Evolutionary conservation across 805 yeast species (phyloP), one percentile per base, ranked within the genome.

Genomic region (Candida broadrunensis): DNA sequence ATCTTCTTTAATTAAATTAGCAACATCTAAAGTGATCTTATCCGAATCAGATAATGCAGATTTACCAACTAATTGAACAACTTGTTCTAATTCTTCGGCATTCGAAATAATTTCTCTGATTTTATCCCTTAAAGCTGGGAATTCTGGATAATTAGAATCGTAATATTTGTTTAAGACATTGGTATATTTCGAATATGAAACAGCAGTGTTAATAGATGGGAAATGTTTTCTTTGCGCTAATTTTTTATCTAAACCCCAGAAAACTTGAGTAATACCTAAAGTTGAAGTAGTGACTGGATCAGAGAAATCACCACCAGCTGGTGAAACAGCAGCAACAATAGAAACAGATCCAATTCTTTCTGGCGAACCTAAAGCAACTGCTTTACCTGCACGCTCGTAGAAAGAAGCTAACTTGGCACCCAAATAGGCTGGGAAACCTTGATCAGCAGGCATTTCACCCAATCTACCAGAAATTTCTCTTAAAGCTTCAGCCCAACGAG

Each of bases 361-460:
- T 49, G 99, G 99, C 44, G 95, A 88, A 60, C 99, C 99, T 45
- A 93, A 77, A 2, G 96, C 91, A 56, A 83, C 76, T 34, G 96
- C 95, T 65, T 85, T 88, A 73, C 99, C 99, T 35, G 99, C 99
- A 76, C 99, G 88, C 75, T 93, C 99, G 71, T 93, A 93, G 81
- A 93, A 93, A 42, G 98, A 91, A 43, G 99, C 98, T 58, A 93
- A 80, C 66, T 93, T 93, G 39, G 99, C 97, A 75, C 99, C 99
- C 66, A 93, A 78, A 67, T 93, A 93, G 38, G 99, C 99, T 47
- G 99, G 99, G 93, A 90, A 93, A 77, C 99, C 99, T 77, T 95
- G 99, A 73, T 93, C 99, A 47, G 99, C 99, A 64, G 99, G 99
- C 99, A 93, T 93, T 78, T 93, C 99, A 73, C 99, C 99, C 67